These are phyloP conservation scores for Platanus orientalis DNA, from an alignment of 164 flowering plant species.

Conservation along the genomic window DNA sequence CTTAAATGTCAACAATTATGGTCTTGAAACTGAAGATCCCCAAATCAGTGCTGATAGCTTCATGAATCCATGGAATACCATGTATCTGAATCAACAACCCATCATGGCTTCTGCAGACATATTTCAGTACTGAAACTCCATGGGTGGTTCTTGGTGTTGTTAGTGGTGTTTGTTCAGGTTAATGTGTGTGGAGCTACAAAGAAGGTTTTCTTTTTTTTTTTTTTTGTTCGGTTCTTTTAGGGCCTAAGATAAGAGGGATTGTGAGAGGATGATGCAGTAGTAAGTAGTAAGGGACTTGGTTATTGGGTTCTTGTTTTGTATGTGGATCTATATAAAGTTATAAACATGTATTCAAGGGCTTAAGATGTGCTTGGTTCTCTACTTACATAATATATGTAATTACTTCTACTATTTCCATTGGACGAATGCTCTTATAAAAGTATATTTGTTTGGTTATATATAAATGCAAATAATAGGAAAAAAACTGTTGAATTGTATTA, in stretches of 20 bases:
- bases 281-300: neutral
- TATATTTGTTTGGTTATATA: too few relatives aligned
- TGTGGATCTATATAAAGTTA: neutral
- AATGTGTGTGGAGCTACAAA: neutral
- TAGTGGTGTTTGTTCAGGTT: conserved; percentile 7
- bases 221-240: neutral
- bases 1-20: conserved; percentile 28
- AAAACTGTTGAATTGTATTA: too few relatives aligned
- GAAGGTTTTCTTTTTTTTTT: neutral
- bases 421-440: too few relatives aligned
- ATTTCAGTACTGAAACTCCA: conserved; percentile 29
- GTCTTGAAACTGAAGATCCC: conserved; percentile 11
- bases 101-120: conserved; percentile 51
- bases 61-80: conserved; percentile 32
- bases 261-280: neutral
- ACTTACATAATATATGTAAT: conserved; percentile 7
- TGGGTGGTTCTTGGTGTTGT: neutral
- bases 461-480: too few relatives aligned
- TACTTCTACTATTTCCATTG: too few relatives aligned
- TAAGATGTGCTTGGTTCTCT: conserved; percentile 7
- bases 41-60: conserved; percentile 13
- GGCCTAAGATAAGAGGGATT: neutral
- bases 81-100: conserved; percentile 40
- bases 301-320: conserved; percentile 11
- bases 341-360: conserved; percentile 4